A percentile compares a stretch with the other conserved stretches of the same genome.
These are phyloP conservation scores for Sungouiella thailandica DNA, from an alignment of 805 yeast species.

Conservation along the genomic window DNA sequence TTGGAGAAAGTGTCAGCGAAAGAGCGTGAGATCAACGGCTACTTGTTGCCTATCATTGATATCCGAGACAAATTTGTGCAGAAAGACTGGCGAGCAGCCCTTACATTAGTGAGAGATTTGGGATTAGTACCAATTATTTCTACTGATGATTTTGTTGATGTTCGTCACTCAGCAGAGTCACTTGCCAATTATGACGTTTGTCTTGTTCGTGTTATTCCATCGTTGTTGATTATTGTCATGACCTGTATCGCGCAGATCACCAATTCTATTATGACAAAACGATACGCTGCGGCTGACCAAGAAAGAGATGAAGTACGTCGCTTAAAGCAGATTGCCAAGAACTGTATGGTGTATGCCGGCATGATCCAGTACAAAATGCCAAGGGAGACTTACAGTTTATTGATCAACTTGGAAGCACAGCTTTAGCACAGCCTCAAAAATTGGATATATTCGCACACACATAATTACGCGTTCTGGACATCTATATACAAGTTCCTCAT, in stretches of 20 bases:
- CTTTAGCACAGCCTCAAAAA: slow-evolving; percentile 13
- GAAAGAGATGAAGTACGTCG: slow-evolving; percentile 48
- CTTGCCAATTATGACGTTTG: slow-evolving; percentile 57
- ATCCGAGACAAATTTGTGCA: slow-evolving; percentile 57
- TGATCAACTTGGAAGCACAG: slow-evolving; percentile 58
- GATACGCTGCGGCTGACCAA: slow-evolving; percentile 42
- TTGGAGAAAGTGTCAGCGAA: slow-evolving; percentile 48
- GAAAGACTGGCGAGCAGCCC: slow-evolving; percentile 54
- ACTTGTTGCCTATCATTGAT: slow-evolving; percentile 60
- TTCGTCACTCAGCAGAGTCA: slow-evolving; percentile 61
- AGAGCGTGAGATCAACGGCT: slow-evolving; percentile 60
- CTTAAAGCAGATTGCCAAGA: slow-evolving; percentile 61
- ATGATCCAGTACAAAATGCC: slow-evolving; percentile 94
- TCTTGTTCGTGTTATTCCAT: slow-evolving; percentile 75
- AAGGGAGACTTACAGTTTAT: slow-evolving; percentile 66
- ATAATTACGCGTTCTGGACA: no score
- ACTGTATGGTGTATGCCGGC: slow-evolving; percentile 93
- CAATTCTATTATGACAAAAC: slow-evolving; percentile 38
- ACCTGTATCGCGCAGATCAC: slow-evolving; percentile 61
- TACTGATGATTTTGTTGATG: slow-evolving; percentile 47
- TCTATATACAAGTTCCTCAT: no score
- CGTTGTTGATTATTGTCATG: slow-evolving; percentile 76
- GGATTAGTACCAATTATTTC: slow-evolving; percentile 59
- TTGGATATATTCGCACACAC: not conserved
- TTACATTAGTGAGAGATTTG: slow-evolving; percentile 52